Conservation (phyloP, 2,329 filamentous ascomycete genomes). For the Paracoccidioides lutzii region DNA sequence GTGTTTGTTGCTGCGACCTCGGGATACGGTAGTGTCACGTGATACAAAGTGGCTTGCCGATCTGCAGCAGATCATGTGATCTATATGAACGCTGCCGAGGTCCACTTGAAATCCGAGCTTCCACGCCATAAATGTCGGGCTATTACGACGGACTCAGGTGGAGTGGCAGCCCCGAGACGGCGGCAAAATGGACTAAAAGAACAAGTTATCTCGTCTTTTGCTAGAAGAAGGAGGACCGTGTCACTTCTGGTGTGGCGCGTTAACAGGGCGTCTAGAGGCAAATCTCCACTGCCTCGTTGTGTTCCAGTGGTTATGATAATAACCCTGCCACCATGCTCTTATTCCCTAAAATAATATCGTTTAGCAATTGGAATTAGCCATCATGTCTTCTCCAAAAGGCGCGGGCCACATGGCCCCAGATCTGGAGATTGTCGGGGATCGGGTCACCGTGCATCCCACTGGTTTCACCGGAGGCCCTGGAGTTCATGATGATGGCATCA, state of each 20-base stretch:
- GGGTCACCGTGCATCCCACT: conserved; percentile 61
- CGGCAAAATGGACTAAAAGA: neutral
- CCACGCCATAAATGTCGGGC: neutral
- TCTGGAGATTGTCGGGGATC: conserved; percentile 61
- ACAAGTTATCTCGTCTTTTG: neutral
- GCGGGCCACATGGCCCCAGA: conserved; percentile 46
- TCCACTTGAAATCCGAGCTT: neutral
- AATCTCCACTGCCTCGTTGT: no score
- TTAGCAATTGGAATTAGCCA: conserved; percentile 3
- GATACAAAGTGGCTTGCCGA: neutral
- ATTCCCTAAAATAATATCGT: no score
- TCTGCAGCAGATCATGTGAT: neutral
- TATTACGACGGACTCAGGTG: neutral
- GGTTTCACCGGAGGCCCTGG: conserved; percentile 39
- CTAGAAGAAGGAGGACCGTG: neutral
- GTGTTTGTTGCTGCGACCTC: neutral
- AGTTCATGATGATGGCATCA: conserved; percentile 36
- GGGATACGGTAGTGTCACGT: neutral
- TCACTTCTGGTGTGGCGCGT: neutral
- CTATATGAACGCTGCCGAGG: neutral
- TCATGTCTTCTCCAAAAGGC: conserved; percentile 21
- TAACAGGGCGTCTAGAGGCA: neutral
- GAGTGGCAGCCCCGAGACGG: neutral
- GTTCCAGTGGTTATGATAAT: neutral
- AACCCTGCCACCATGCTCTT: neutral